Base-by-base conservation (phyloP, 2,329 filamentous ascomycete genomes). In the Dactylellina haptotyla region DNA sequence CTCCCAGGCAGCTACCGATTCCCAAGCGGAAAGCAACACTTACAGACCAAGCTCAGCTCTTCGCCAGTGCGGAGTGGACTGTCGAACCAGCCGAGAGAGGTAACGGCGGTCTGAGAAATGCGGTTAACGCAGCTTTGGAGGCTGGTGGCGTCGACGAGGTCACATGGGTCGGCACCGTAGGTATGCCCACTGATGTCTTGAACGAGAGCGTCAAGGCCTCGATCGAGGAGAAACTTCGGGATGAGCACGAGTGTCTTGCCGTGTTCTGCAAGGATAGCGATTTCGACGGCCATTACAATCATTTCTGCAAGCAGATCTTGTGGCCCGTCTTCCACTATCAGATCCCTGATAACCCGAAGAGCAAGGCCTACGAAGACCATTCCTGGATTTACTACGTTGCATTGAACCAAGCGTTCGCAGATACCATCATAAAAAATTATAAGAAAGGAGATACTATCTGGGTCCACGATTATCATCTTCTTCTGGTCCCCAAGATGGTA, bases 311-410 rank as follows among this genome's bases (percentile, higher is more conserved):
- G 83, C 92, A 94, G 79, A 97, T 98, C 63, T 85, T 98, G 4
- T 98, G 94, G 94, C 94, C 94, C 0, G 93, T 97, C 72, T 96
- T 98, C 81, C 93, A 98, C 82, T 98, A 98, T 81, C 93, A 97
- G 81, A 96, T 98, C 71, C 95, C 94, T 0, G 95, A 98, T 80
- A 96, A 96, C 79, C 94, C 94, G 25, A 97, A 97, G 85, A 97
- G 93, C 87, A 98, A 98, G 28, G 94, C 94, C 0, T 98, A 97
- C 80, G 90, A 96, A 80, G 94, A 98, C 77, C 93, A 98, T 81
- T 97, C 93, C 0, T 98, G 93, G 92, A 87, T 93, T 77, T 96
- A 92, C 83, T 98, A 98, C 78, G 90, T 93, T 79, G 92, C 91
- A 61, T 86, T 97, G 79, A 97, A 97, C 82, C 90, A 95, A 80